A percentile compares a stretch with the other conserved stretches of the same genome.
Evolutionary conservation across 2,329 filamentous ascomycete genomes (phyloP).

Genomic region (Cercospora citrullina): DNA sequence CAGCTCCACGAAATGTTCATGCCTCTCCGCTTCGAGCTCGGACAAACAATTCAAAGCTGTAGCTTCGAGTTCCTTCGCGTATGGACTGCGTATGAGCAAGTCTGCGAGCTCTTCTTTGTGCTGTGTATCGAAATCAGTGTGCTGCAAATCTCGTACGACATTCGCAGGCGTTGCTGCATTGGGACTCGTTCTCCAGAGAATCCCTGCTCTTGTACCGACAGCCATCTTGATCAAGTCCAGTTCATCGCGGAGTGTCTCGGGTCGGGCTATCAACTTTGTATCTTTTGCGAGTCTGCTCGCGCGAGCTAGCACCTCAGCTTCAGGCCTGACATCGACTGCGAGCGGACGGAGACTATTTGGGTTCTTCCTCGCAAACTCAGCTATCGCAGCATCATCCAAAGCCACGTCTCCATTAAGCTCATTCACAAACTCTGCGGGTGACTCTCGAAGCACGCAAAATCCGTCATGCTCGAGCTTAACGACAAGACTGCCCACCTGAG

Average conservation of each 20-base stretch:
- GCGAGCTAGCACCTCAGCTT: not conserved
- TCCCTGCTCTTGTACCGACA: constrained; percentile 15
- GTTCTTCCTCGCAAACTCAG: constrained; percentile 16
- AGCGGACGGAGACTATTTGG: constrained; percentile 5
- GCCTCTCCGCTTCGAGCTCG: constrained; percentile 23
- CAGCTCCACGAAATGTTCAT: constrained; percentile 19
- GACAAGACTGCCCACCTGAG: constrained; percentile 5
- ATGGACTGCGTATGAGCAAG: constrained; percentile 21
- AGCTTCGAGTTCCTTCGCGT: constrained; percentile 23
- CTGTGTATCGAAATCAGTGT: constrained; percentile 10
- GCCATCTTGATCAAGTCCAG: constrained; percentile 12
- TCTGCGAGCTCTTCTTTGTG: constrained; percentile 21
- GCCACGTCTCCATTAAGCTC: not conserved
- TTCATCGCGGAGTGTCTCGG: constrained; percentile 13
- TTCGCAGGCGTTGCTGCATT: constrained; percentile 21
- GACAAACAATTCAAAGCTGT: constrained; percentile 19
- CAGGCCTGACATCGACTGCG: constrained; percentile 1
- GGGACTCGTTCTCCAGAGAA: constrained; percentile 13
- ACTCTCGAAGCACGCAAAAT: constrained; percentile 15
- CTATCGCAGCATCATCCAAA: constrained; percentile 13
- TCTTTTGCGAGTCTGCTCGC: not conserved
- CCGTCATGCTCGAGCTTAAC: constrained; percentile 15
- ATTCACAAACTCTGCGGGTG: constrained; percentile 4
- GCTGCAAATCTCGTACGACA: constrained; percentile 13
- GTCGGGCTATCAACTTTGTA: constrained; percentile 12